Evolutionary conservation across 176 grass and related monocot genomes (phyloP).

Genomic region (Ensete ventricosum): DNA sequence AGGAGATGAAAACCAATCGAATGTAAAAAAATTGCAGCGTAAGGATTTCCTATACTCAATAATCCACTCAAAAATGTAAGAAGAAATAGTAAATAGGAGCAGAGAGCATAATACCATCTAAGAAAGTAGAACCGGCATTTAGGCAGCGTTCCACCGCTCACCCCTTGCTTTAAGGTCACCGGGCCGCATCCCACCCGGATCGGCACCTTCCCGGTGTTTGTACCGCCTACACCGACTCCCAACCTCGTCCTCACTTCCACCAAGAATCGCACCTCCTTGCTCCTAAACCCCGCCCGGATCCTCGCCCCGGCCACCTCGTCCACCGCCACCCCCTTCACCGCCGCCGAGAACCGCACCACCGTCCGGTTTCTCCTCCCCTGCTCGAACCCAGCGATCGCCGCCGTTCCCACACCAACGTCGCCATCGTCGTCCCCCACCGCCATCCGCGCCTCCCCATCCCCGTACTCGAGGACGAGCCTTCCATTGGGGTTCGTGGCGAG

Average conservation of each 20-base stretch:
- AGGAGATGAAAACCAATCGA: no score
- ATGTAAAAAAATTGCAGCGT: no score
- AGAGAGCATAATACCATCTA: constrained; percentile 54
- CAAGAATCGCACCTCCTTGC: constrained; percentile 32
- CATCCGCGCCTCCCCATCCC: constrained; percentile 44
- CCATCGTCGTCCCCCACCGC: constrained; percentile 45
- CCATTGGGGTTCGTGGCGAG: constrained; percentile 66
- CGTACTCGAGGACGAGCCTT: constrained; percentile 48
- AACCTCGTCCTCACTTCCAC: constrained; percentile 52
- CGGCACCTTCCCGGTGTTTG: constrained; percentile 48
- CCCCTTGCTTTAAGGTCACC: constrained; percentile 40
- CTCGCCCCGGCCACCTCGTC: constrained; percentile 58
- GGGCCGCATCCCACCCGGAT: constrained; percentile 44
- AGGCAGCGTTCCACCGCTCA: constrained; percentile 30
- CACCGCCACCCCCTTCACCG: constrained; percentile 46
- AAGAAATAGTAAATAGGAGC: neutral
- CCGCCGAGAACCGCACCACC: constrained; percentile 26
- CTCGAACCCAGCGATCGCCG: constrained; percentile 34
- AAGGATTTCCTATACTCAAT: no score
- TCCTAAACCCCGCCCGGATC: constrained; percentile 38
- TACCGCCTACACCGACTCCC: constrained; percentile 28
- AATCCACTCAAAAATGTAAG: neutral
- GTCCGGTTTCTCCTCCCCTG: constrained; percentile 34
- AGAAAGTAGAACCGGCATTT: constrained; percentile 66
- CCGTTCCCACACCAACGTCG: constrained; percentile 44